phyloP scores from a whole-genome alignment of 1,284 basidiomycete genomes.

The Athelia psychrophila region DNA sequence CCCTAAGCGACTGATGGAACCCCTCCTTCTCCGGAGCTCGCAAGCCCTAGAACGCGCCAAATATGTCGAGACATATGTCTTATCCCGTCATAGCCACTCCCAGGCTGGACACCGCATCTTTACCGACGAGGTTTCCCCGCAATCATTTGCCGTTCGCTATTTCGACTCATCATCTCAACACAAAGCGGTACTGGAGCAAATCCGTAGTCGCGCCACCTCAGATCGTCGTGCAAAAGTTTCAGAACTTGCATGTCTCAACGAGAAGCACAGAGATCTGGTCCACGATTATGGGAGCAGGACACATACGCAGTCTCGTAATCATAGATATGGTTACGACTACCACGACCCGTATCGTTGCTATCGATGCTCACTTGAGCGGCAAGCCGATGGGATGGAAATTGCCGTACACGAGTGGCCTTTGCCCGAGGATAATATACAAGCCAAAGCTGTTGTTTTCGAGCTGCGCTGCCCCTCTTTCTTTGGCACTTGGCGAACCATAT shows the following conservation, averaged over 20 bases:
- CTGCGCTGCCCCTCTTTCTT: slow-evolving; percentile 19
- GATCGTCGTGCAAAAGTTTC: slow-evolving; percentile 14
- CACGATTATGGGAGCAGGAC: not conserved
- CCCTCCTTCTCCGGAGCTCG: slow-evolving; percentile 33
- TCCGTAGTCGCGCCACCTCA: slow-evolving; percentile 20
- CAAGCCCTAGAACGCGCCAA: slow-evolving; percentile 23
- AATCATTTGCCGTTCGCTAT: slow-evolving; percentile 27
- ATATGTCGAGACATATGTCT: slow-evolving; percentile 26
- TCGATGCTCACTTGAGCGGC: slow-evolving; percentile 10
- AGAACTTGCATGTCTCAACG: slow-evolving; percentile 20
- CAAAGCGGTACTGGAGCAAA: slow-evolving; percentile 19
- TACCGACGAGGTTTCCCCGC: not conserved
- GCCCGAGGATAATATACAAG: slow-evolving; percentile 12
- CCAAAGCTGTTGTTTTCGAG: slow-evolving; percentile 23
- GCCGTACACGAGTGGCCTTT: slow-evolving; percentile 26
- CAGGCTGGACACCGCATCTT: slow-evolving; percentile 18
- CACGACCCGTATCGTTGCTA: not conserved
- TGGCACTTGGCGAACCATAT: slow-evolving; percentile 21
- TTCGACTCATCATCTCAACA: slow-evolving; percentile 18
- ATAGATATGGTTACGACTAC: no score
- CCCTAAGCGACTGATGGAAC: slow-evolving; percentile 28
- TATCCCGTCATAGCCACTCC: slow-evolving; percentile 16
- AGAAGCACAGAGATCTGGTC: slow-evolving; percentile 14
- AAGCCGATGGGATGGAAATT: slow-evolving; percentile 13
- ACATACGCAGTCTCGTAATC: slow-evolving; percentile 5